A percentile compares a stretch with the other conserved stretches of the same genome.
Evolutionary conservation across 768 basidiomycete genomes (phyloP).

Genomic region (Basidioascus undulatus): DNA sequence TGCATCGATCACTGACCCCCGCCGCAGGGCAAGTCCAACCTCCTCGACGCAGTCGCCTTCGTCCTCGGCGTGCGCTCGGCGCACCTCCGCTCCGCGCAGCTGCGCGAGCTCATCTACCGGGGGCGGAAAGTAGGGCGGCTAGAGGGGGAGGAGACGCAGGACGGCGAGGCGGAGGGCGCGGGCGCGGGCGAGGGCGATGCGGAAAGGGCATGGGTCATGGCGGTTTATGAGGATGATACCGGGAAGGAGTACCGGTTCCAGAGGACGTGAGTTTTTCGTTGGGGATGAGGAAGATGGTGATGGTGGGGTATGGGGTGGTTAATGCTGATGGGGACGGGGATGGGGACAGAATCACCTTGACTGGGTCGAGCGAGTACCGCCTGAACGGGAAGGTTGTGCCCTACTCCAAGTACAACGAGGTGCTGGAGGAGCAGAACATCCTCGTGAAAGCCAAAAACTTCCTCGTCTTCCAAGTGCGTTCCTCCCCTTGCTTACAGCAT

Average conservation of each 20-base stretch:
- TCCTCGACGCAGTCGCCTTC: constrained; percentile 99
- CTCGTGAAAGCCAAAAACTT: constrained; percentile 99
- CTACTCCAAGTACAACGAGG: constrained; percentile 67
- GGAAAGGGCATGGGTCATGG: constrained; percentile 85
- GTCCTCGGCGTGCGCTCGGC: constrained; percentile 89
- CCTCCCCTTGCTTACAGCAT: neutral
- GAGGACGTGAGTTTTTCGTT: constrained; percentile 63
- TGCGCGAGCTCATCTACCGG: constrained; percentile 89
- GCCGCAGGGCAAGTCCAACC: constrained; percentile 91
- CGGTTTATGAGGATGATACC: constrained; percentile 53
- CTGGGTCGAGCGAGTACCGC: constrained; percentile 73
- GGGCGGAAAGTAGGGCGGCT: constrained; percentile 32
- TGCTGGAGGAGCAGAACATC: constrained; percentile 71
- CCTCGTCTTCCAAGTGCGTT: constrained; percentile 58
- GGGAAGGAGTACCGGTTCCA: constrained; percentile 75
- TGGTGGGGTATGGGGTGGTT: too few relatives aligned
- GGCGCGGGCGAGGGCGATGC: constrained; percentile 56
- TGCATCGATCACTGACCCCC: too few relatives aligned
- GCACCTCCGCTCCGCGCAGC: constrained; percentile 71
- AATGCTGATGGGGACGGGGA: too few relatives aligned
- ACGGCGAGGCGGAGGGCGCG: constrained; percentile 26
- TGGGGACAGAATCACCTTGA: constrained; percentile 46
- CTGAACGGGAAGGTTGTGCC: constrained; percentile 60
- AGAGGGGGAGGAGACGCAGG: constrained; percentile 20
- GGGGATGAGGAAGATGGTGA: too few relatives aligned